Evolutionary conservation across 257 asterid genomes (phyloP).

Genomic region (Lantana camara): DNA sequence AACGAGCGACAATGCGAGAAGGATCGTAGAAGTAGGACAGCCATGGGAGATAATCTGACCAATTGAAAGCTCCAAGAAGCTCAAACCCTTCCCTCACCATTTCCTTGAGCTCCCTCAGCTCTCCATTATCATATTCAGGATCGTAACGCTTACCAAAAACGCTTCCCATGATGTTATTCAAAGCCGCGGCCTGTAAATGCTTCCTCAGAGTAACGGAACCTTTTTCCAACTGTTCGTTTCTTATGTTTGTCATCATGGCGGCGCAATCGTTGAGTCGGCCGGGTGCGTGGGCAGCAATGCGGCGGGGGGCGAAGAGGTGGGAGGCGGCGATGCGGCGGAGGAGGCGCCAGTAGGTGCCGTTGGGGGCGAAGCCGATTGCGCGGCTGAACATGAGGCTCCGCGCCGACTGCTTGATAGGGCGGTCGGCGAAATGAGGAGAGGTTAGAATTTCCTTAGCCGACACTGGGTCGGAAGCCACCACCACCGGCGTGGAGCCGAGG

Average conservation of each 20-base stretch:
- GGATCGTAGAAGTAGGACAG: constrained; percentile 49
- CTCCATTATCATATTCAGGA: constrained; percentile 20
- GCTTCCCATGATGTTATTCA: constrained; percentile 56
- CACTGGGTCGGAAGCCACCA: constrained; percentile 55
- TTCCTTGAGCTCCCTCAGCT: constrained; percentile 36
- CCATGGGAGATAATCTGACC: constrained; percentile 70
- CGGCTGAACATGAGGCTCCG: constrained; percentile 58
- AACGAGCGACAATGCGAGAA: constrained; percentile 36
- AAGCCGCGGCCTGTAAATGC: constrained; percentile 46
- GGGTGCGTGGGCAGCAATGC: constrained; percentile 44
- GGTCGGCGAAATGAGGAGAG: constrained; percentile 53
- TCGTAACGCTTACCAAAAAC: constrained; percentile 65
- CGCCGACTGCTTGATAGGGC: constrained; percentile 74
- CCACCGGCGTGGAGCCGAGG: constrained; percentile 61
- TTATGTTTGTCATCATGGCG: constrained; percentile 28
- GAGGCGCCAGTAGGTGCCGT: constrained; percentile 68
- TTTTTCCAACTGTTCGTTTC: constrained; percentile 19
- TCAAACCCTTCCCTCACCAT: constrained; percentile 72
- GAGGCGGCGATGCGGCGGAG: constrained; percentile 69
- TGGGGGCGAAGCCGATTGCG: constrained; percentile 79
- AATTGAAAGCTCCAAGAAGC: constrained; percentile 61
- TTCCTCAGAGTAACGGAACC: constrained; percentile 37
- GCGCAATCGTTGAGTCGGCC: constrained; percentile 35
- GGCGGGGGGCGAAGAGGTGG: constrained; percentile 59
- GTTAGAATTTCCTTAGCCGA: constrained; percentile 56